Conservation (phyloP, 495 filamentous ascomycete genomes). For the Podospora didyma region DNA sequence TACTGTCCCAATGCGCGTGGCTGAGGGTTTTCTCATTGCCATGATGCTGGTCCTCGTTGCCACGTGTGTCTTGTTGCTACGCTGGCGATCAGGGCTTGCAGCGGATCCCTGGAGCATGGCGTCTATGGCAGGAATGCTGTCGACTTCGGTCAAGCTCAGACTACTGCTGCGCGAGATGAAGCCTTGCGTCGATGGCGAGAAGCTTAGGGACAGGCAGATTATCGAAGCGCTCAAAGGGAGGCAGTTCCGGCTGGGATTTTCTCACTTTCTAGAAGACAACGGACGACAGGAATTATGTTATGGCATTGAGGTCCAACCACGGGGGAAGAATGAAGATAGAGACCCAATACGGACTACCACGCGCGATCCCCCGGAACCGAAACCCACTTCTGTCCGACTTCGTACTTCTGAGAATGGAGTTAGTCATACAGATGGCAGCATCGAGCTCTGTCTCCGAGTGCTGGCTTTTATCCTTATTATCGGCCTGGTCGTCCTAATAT, state of each 20-base stretch:
- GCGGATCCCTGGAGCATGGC: constrained; percentile 6
- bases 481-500: constrained; percentile 29
- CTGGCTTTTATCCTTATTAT: constrained; percentile 21
- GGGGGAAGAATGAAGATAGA: no score
- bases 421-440: not conserved
- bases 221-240: no score
- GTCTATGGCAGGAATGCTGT: not conserved
- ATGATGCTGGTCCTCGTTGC: not conserved
- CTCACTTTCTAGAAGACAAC: not conserved
- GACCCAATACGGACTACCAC: not conserved
- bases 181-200: not conserved
- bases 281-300: not conserved
- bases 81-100: not conserved
- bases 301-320: not conserved
- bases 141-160: no score
- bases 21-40: not conserved
- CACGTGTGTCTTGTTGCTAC: not conserved
- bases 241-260: constrained; percentile 1
- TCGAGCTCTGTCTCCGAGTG: not conserved
- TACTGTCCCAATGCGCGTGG: not conserved
- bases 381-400: no score
- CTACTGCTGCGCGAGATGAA: no score
- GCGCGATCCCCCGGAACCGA: not conserved
- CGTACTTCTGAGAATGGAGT: no score
- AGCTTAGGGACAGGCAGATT: no score